A percentile compares a stretch with the other conserved stretches of the same genome.
Evolutionary conservation across 139 green algal genomes (phyloP).

Genomic region (Eudorina sp.): DNA sequence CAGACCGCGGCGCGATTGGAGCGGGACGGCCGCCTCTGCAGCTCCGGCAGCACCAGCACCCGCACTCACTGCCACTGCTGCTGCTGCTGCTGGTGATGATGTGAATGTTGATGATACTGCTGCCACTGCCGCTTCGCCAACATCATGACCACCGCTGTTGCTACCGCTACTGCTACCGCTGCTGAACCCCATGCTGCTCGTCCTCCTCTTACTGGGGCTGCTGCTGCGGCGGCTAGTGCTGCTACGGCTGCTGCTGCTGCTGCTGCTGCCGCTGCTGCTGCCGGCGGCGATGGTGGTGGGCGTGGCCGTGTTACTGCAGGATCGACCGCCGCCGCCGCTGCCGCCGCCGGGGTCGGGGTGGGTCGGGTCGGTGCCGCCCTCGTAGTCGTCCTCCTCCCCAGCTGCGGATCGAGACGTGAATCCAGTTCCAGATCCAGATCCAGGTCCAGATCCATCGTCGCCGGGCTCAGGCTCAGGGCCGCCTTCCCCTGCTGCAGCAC

Average conservation of each 20-base stretch:
- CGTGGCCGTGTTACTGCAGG: background rate
- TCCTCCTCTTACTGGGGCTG: too few species aligned
- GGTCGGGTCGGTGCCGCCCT: background rate
- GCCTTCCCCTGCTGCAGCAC: too few species aligned
- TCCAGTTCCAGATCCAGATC: background rate
- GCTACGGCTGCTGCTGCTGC: background rate
- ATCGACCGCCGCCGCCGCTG: background rate
- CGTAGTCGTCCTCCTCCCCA: too few species aligned
- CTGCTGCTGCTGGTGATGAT: background rate
- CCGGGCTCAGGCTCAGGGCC: background rate
- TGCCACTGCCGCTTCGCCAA: too few species aligned
- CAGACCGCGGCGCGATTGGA: conserved; percentile 1
- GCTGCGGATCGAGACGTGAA: background rate
- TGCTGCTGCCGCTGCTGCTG: background rate
- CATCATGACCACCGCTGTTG: too few species aligned
- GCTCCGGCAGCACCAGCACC: too few species aligned
- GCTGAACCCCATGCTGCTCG: too few species aligned
- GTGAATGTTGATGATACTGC: background rate
- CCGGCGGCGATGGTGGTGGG: background rate
- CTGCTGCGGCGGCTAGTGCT: background rate
- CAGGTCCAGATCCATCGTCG: background rate
- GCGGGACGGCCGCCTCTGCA: too few species aligned
- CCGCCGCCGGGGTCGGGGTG: background rate
- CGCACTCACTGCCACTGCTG: too few species aligned
- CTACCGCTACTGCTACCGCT: too few species aligned